These are phyloP conservation scores for Penicillium sp. DNA, from an alignment of 2,329 filamentous ascomycete species.

Conservation along the genomic window DNA sequence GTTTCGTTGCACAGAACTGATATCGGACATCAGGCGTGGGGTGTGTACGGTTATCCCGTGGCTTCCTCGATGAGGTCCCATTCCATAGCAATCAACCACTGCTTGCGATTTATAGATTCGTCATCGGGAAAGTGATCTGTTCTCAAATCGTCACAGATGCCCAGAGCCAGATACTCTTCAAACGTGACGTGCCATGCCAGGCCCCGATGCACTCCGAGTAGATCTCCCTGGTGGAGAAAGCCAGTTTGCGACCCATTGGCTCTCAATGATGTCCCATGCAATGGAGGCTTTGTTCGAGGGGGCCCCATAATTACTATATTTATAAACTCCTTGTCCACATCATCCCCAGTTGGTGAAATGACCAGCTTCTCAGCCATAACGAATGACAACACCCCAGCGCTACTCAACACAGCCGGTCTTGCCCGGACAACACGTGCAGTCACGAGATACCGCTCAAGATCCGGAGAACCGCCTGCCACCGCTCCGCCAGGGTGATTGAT, in stretches of 20 bases:
- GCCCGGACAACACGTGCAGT: constrained; percentile 20
- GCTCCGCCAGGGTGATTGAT: neutral
- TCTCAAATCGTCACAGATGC: neutral
- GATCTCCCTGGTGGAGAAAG: constrained; percentile 18
- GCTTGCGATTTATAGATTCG: neutral
- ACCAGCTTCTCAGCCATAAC: constrained; percentile 14
- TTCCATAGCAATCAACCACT: constrained; percentile 42
- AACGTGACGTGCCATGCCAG: constrained; percentile 41
- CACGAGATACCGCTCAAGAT: constrained; percentile 18
- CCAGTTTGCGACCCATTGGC: neutral
- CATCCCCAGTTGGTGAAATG: neutral
- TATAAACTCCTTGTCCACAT: neutral
- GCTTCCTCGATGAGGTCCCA: constrained; percentile 37
- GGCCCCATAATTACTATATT: constrained; percentile 34
- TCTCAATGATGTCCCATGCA: neutral
- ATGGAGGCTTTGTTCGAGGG: constrained; percentile 18
- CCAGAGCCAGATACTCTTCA: constrained; percentile 4
- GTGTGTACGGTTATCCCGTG: neutral
- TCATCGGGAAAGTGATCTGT: neutral
- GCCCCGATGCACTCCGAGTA: constrained; percentile 35
- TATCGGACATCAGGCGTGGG: neutral
- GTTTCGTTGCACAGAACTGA: neutral
- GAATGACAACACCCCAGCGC: constrained; percentile 31
- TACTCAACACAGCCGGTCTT: constrained; percentile 20
- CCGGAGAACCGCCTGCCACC: neutral